phyloP scores from a whole-genome alignment of 805 yeast species.

The Zygosaccharomyces bailii region DNA sequence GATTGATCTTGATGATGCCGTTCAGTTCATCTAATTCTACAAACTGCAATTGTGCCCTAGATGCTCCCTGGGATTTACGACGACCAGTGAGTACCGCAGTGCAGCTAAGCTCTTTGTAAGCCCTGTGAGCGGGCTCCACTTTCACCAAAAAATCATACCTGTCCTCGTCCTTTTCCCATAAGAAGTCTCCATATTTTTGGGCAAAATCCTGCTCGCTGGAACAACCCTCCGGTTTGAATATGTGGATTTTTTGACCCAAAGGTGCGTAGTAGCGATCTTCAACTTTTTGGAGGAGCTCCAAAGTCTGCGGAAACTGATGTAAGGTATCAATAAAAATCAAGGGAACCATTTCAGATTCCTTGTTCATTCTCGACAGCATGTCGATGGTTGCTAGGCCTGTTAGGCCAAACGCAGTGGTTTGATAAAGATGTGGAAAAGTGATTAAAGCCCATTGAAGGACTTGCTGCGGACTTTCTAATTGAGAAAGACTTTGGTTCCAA shows the following conservation, averaged over 20 bases:
- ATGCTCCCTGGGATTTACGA: conserved; percentile 85
- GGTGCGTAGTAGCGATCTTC: conserved; percentile 47
- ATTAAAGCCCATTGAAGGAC: conserved; percentile 76
- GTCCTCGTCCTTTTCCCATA: conserved; percentile 82
- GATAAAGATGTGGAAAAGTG: conserved; percentile 80
- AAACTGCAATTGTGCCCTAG: conserved; percentile 65
- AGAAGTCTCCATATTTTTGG: conserved; percentile 60
- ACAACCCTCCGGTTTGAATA: conserved; percentile 63
- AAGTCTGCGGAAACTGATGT: conserved; percentile 93
- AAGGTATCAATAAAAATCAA: conserved; percentile 85
- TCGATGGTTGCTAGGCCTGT: conserved; percentile 88
- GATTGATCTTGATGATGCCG: conserved; percentile 81
- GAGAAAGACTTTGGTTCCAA: conserved; percentile 59
- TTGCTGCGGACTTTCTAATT: conserved; percentile 56
- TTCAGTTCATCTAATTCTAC: conserved; percentile 70
- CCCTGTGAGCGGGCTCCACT: conserved; percentile 89
- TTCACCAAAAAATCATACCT: conserved; percentile 82
- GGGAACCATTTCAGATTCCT: conserved; percentile 42
- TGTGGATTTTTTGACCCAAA: conserved; percentile 44
- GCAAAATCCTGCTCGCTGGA: conserved; percentile 60
- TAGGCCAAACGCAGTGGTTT: conserved; percentile 93
- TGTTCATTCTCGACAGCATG: conserved; percentile 57
- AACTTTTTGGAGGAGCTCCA: conserved; percentile 63
- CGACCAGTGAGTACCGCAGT: conserved; percentile 89
- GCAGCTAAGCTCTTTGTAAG: conserved; percentile 69